These are phyloP conservation scores for Aspergillus leporis DNA, from an alignment of 495 filamentous ascomycete species.

Conservation along the genomic window DNA sequence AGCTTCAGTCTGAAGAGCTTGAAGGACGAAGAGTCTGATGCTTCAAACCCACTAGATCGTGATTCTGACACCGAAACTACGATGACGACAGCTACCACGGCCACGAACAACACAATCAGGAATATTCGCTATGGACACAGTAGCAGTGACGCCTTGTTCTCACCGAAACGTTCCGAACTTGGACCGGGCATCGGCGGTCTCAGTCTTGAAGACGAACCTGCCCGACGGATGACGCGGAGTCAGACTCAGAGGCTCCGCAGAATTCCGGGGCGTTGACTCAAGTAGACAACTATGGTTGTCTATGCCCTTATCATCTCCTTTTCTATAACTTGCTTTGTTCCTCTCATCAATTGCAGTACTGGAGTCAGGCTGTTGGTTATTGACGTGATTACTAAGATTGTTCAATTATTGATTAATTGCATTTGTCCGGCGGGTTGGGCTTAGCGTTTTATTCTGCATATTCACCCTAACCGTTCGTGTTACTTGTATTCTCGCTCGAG, in stretches of 20 bases:
- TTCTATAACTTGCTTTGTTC: conserved; percentile 1
- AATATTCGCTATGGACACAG: conserved; percentile 42
- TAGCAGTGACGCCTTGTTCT: conserved; percentile 25
- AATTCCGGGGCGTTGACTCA: conserved; percentile 2
- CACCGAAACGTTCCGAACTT: conserved; percentile 36
- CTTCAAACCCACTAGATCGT: conserved; percentile 36
- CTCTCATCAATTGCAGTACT: conserved; percentile 7
- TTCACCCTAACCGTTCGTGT: neutral
- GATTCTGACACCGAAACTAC: conserved; percentile 48
- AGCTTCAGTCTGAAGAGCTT: conserved; percentile 42
- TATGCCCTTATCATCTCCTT: conserved; percentile 1
- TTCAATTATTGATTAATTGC: neutral
- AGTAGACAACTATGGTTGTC: conserved; percentile 3
- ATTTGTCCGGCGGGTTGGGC: neutral
- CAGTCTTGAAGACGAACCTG: conserved; percentile 43
- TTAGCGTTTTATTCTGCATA: neutral
- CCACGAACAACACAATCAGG: conserved; percentile 39
- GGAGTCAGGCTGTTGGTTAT: conserved; percentile 5
- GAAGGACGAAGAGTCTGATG: conserved; percentile 33
- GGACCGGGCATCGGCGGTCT: conserved; percentile 41
- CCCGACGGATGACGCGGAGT: conserved; percentile 43
- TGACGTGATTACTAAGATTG: neutral
- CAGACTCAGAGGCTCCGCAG: conserved; percentile 33
- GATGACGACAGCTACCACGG: conserved; percentile 36
- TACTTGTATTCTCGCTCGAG: neutral